Conservation (phyloP, 177 flowering plant species). For the Vitis hybrid region DNA sequence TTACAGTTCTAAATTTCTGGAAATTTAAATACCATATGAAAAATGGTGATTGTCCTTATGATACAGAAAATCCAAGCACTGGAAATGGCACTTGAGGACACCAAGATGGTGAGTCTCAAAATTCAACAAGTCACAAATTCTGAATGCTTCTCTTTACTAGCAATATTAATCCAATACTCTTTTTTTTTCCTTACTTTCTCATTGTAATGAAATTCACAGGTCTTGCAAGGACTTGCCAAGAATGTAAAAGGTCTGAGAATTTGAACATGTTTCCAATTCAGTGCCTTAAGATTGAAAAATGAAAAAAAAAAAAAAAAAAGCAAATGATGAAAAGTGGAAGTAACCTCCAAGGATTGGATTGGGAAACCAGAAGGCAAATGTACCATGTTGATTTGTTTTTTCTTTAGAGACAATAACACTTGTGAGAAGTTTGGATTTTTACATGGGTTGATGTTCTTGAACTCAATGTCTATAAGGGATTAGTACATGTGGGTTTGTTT, state of each 20-base stretch:
- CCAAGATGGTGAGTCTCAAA: conserved; percentile 23
- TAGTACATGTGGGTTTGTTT: no score
- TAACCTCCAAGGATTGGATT: no score
- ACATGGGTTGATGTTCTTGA: no score
- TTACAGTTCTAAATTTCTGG: background rate
- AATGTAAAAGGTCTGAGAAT: conserved; percentile 21
- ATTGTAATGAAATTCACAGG: conserved; percentile 14
- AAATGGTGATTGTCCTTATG: background rate
- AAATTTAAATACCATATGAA: background rate
- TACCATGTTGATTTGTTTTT: no score
- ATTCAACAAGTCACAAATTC: background rate
- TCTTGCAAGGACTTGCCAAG: conserved; percentile 26
- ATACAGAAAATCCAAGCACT: conserved; percentile 32
- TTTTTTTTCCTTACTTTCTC: background rate
- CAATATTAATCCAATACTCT: background rate
- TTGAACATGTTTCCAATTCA: background rate
- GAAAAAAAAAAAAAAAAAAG: background rate
- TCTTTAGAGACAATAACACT: no score
- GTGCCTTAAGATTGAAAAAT: background rate
- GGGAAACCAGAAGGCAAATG: no score
- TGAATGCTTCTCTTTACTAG: background rate
- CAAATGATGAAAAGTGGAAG: no score
- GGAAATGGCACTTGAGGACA: conserved; percentile 31
- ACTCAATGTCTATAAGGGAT: no score
- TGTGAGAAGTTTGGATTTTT: no score